Evolutionary conservation across 1,284 basidiomycete species (phyloP), one percentile per base, ranked within the genome.

Genomic region (Puccinia triticina): DNA sequence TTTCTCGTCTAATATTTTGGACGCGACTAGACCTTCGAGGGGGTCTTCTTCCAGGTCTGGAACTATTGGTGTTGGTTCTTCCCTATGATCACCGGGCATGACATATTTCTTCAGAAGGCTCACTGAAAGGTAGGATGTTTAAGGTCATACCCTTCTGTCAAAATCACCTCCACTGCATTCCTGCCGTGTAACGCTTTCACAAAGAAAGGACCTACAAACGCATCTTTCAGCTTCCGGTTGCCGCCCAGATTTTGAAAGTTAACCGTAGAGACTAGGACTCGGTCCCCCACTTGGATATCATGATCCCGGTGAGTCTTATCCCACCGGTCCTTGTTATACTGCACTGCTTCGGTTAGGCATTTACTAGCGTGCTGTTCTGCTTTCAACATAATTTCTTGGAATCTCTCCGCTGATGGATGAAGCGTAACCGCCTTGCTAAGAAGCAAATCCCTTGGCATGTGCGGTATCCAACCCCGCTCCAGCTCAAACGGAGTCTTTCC

Each of bases 151-250:
- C 26, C 34, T 16, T 67, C 14, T 5, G 37, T 43, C 14, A 40
- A 18, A 40, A 40, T 7, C 21, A 43, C 64, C 29, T 67, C 61
- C 18, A 64, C 26, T 11, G 61, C 26, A 29, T 64, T 64, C 32
- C 40, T 12, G 40, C 26, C 7, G 40, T 18, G 26, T n/a, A n/a
- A n/a, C n/a, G n/a, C n/a, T n/a, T n/a, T n/a, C n/a, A n/a, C n/a
- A n/a, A n/a, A n/a, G n/a, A 67, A 67, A 40, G 64, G 64, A 7
- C 64, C 64, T 40, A 67, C 26, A 67, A 67, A 67, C 7, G 64
- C 34, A 67, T 67, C 64, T 26, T 67, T 67, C 18, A 67, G 10
- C 40, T 67, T 67, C 29, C 40, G 37, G 18, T 11, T 4, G 2
- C 64, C 37, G 16, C 64, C 64, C 2, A 67, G 23, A 18, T 59